Conservation (phyloP, 306 rosid genomes). For the Begonia loranthoides region DNA sequence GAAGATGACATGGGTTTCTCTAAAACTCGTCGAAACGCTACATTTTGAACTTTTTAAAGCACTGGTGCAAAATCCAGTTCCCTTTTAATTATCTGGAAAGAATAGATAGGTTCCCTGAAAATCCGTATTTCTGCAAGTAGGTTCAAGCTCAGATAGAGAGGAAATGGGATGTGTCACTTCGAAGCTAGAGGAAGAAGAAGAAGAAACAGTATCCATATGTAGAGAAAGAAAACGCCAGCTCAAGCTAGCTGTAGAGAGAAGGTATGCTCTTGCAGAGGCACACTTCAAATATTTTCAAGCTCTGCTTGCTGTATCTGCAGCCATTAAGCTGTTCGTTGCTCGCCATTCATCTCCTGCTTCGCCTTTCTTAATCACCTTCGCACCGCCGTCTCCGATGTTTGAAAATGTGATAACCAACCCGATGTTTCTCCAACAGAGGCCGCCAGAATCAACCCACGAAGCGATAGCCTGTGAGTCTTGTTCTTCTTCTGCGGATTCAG, state of each 20-base stretch:
- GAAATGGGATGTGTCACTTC: constrained; percentile 91
- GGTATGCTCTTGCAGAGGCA: constrained; percentile 75
- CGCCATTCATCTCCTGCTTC: constrained; percentile 78
- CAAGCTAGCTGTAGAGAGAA: constrained; percentile 73
- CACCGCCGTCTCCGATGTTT: constrained; percentile 46
- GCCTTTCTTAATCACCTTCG: constrained; percentile 77
- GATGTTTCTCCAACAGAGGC: constrained; percentile 69
- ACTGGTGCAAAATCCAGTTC: constrained; percentile 20
- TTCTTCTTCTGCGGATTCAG: constrained; percentile 40
- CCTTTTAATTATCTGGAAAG: constrained; percentile 29
- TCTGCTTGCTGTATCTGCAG: constrained; percentile 62
- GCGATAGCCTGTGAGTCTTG: constrained; percentile 39
- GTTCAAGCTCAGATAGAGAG: constrained; percentile 12
- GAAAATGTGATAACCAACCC: constrained; percentile 63
- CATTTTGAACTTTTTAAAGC: constrained; percentile 21
- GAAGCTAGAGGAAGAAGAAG: constrained; percentile 86
- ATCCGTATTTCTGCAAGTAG: constrained; percentile 22
- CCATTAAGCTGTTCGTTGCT: constrained; percentile 68
- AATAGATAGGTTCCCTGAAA: constrained; percentile 28
- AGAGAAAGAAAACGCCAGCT: constrained; percentile 71
- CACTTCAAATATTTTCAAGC: constrained; percentile 76
- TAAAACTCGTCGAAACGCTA: constrained; percentile 13
- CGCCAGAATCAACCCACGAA: constrained; percentile 57
- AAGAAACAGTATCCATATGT: constrained; percentile 64
- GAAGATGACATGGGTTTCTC: constrained; percentile 26